Evolutionary conservation across 352 stramenopile genomes (phyloP).

Genomic region (Globisporangium cylindrosporum): DNA sequence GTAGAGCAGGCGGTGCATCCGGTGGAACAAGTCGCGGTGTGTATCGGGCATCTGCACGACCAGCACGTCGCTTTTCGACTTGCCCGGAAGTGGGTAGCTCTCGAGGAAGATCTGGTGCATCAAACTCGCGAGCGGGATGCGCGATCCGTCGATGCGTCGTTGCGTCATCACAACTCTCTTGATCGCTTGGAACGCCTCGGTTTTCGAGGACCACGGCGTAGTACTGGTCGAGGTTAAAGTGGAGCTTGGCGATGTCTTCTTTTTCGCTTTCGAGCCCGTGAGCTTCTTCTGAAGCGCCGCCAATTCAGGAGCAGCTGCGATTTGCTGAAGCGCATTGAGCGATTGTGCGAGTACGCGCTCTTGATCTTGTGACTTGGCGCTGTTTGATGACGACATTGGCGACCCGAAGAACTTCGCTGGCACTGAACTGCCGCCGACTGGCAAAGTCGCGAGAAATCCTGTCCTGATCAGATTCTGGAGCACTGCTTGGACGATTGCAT

Average conservation of each 20-base stretch:
- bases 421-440: background rate
- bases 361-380: conserved; percentile 16
- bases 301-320: conserved; percentile 44
- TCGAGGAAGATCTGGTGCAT: conserved; percentile 63
- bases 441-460: conserved; percentile 15
- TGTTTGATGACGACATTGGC: background rate
- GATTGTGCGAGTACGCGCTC: conserved; percentile 21
- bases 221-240: background rate
- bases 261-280: conserved; percentile 40
- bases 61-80: conserved; percentile 39
- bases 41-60: conserved; percentile 42
- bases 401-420: conserved; percentile 7
- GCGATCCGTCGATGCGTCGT: conserved; percentile 66
- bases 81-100: conserved; percentile 33
- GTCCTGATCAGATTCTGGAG: conserved; percentile 7
- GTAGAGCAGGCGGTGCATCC: conserved; percentile 78
- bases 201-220: conserved; percentile 27
- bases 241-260: background rate
- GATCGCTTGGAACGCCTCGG: conserved; percentile 38
- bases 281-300: conserved; percentile 52
- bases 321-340: conserved; percentile 56
- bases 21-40: conserved; percentile 46
- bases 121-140: conserved; percentile 53
- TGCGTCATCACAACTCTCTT: conserved; percentile 53
- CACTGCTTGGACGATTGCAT: conserved; percentile 11